phyloP scores from a whole-genome alignment of 371 early-diverging fungal genomes.

The Mucor lusitanicus region DNA sequence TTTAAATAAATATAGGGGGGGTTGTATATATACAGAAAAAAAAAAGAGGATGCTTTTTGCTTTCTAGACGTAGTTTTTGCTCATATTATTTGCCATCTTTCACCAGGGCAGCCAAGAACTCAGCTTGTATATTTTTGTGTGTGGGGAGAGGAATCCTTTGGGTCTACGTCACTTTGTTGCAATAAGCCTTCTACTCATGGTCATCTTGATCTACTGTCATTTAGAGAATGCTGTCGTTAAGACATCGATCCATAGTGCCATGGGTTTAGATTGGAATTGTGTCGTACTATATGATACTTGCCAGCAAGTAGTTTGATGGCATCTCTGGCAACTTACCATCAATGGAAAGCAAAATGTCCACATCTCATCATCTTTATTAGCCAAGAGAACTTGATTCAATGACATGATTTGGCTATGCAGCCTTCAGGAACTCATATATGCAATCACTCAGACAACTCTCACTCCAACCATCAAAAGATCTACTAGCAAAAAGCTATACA shows the following conservation, averaged over 20 bases:
- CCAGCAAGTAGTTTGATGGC: no score
- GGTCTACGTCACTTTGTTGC: neutral
- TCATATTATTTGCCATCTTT: neutral
- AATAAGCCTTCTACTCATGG: neutral
- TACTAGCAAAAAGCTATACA: no score
- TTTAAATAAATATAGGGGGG: neutral
- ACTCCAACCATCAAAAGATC: no score
- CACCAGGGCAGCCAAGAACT: conserved; percentile 3
- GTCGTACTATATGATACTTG: no score
- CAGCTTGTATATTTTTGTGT: neutral
- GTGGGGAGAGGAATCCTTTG: neutral
- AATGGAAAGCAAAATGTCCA: no score
- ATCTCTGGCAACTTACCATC: no score
- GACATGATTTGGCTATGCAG: no score
- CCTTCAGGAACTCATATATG: no score
- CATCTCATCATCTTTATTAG: no score
- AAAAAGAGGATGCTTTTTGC: neutral
- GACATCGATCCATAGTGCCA: neutral
- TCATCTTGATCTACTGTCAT: neutral
- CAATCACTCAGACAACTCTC: no score
- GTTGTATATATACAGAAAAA: neutral
- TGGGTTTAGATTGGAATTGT: no score
- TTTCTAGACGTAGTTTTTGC: neutral
- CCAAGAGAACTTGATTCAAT: no score
- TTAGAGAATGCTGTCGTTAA: neutral